These are phyloP conservation scores for Suillus americanus DNA, from an alignment of 768 basidiomycete species.

Conservation along the genomic window DNA sequence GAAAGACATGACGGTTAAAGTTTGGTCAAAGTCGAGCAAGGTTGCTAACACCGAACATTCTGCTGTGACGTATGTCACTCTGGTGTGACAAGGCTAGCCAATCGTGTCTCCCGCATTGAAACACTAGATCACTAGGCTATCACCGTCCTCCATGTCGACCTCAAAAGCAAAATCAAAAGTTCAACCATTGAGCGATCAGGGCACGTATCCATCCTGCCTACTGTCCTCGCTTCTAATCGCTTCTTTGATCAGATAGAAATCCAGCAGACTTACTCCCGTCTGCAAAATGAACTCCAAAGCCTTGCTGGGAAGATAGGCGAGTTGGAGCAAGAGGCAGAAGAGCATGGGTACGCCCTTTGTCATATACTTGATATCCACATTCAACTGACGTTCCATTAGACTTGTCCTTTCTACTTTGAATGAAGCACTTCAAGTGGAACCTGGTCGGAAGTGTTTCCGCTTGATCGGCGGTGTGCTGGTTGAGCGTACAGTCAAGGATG, in stretches of 20 bases:
- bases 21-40: slow-evolving; percentile 41
- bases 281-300: slow-evolving; percentile 88
- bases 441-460: slow-evolving; percentile 93
- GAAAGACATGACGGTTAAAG: slow-evolving; percentile 55
- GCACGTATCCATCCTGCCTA: slow-evolving; percentile 39
- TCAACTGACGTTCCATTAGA: slow-evolving; percentile 39
- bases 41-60: slow-evolving; percentile 19
- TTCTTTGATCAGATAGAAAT: slow-evolving; percentile 67
- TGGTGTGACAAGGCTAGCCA: slow-evolving; percentile 28
- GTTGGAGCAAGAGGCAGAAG: slow-evolving; percentile 93
- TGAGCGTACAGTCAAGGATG: slow-evolving; percentile 93
- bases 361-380: slow-evolving; percentile 2
- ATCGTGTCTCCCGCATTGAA: slow-evolving; percentile 22
- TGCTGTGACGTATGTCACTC: slow-evolving; percentile 30
- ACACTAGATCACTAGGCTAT: background rate
- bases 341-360: slow-evolving; percentile 70
- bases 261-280: slow-evolving; percentile 75
- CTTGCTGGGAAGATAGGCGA: slow-evolving; percentile 94
- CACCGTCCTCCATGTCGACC: slow-evolving; percentile 40
- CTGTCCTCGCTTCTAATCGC: slow-evolving; percentile 30
- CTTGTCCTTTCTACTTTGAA: slow-evolving; percentile 86
- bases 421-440: slow-evolving; percentile 79
- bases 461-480: slow-evolving; percentile 95
- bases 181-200: slow-evolving; percentile 65
- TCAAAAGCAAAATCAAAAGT: slow-evolving; percentile 61